Percentiles rank a stretch among this genome's conserved stretches.
Conservation (phyloP, 1,139 yeast species). For the Ogataea hybrid region DNA sequence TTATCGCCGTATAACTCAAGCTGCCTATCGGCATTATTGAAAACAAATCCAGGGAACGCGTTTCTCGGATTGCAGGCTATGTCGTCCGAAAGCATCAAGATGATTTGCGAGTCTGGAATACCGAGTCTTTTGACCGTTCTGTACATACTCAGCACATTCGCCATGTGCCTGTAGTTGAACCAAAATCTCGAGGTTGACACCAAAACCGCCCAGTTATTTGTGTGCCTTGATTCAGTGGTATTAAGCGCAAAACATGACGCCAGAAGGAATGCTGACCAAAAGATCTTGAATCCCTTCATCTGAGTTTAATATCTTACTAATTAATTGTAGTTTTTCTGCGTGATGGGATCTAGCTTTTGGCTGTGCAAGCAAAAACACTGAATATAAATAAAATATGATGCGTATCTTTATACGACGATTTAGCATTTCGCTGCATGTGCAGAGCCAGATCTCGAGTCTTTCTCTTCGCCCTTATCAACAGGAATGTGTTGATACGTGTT, state of each 20-base stretch:
- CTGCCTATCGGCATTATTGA: slow-evolving; percentile 92
- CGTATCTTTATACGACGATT: slow-evolving; percentile 5
- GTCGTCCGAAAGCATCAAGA: slow-evolving; percentile 93
- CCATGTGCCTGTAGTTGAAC: slow-evolving; percentile 98
- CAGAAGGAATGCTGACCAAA: slow-evolving; percentile 1
- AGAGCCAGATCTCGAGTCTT: neutral
- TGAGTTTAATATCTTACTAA: neutral
- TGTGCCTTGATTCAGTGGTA: slow-evolving; percentile 45
- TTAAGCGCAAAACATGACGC: slow-evolving; percentile 5
- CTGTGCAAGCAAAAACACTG: neutral
- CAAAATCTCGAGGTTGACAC: slow-evolving; percentile 96
- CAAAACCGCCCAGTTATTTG: slow-evolving; percentile 92
- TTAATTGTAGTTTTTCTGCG: neutral
- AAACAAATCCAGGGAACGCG: slow-evolving; percentile 94
- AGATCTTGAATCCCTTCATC: neutral
- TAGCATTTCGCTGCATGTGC: neutral
- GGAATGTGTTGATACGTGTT: slow-evolving; percentile 61
- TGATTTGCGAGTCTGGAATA: slow-evolving; percentile 96
- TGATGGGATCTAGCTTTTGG: neutral
- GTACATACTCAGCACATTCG: slow-evolving; percentile 90
- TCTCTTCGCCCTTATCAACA: slow-evolving; percentile 63
- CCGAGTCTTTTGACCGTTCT: slow-evolving; percentile 94
- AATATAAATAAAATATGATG: neutral
- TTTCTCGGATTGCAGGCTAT: slow-evolving; percentile 96
- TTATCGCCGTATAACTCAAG: slow-evolving; percentile 91